These are phyloP conservation scores for Elongisporangium prolatum DNA, from an alignment of 352 stramenopile genomes.

Conservation along the genomic window DNA sequence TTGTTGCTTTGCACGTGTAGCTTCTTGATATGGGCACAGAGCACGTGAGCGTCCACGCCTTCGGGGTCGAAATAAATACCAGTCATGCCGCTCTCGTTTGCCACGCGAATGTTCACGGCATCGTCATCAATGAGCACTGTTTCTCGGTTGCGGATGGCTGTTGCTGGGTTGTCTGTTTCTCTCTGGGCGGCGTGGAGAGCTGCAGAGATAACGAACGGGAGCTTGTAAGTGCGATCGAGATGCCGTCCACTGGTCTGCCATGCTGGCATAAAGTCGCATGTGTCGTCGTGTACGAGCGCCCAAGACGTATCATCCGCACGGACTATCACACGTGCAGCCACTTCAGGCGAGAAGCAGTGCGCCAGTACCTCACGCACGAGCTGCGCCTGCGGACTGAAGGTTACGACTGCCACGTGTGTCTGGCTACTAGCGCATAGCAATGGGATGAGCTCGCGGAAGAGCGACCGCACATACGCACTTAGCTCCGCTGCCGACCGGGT, in stretches of 20 bases:
- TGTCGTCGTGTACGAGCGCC: constrained; percentile 41
- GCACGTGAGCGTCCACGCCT: constrained; percentile 21
- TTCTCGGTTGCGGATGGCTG: constrained; percentile 46
- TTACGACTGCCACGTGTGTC: constrained; percentile 71
- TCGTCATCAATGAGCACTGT: constrained; percentile 83
- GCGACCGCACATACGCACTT: constrained; percentile 39
- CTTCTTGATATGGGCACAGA: constrained; percentile 45
- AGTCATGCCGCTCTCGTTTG: constrained; percentile 66
- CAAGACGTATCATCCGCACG: constrained; percentile 61
- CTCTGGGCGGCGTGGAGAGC: constrained; percentile 32
- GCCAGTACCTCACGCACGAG: constrained; percentile 61
- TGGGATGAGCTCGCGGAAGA: constrained; percentile 63
- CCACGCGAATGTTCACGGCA: constrained; percentile 65
- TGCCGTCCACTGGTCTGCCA: constrained; percentile 52
- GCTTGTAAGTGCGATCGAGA: constrained; percentile 64
- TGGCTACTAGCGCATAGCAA: constrained; percentile 22
- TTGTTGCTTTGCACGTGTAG: constrained; percentile 1
- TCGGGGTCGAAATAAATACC: constrained; percentile 69
- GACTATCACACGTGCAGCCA: constrained; percentile 45
- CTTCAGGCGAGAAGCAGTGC: constrained; percentile 34
- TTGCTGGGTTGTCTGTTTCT: constrained; percentile 9
- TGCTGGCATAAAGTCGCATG: constrained; percentile 38
- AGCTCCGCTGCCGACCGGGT: constrained; percentile 32
- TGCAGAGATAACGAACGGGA: constrained; percentile 71
- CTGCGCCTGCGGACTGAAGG: constrained; percentile 66